A percentile compares a stretch with the other conserved stretches of the same genome.
These are phyloP conservation scores for Pistacia integerrima DNA, from an alignment of 345 rosid genomes.

Conservation along the genomic window DNA sequence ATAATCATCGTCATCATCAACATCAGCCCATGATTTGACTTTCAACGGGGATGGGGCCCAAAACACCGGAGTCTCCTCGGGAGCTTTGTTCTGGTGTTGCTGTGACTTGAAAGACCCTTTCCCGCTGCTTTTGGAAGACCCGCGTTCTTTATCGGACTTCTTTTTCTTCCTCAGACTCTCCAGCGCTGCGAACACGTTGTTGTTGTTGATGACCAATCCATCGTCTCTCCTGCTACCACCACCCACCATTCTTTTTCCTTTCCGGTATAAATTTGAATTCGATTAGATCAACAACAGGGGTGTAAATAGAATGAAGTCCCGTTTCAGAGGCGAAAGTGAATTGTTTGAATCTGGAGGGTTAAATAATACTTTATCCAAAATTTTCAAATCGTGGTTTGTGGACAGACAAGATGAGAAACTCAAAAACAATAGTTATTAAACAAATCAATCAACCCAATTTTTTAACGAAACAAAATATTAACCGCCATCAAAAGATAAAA, in stretches of 20 bases:
- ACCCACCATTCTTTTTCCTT: slow-evolving; percentile 37
- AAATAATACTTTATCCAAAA: neutral
- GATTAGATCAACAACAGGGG: neutral
- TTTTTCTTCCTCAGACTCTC: slow-evolving; percentile 60
- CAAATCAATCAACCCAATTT: neutral
- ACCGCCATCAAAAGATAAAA: neutral
- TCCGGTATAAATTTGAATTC: neutral
- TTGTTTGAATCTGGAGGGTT: neutral
- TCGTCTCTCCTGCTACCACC: slow-evolving; percentile 58
- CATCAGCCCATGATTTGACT: slow-evolving; percentile 61
- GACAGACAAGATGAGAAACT: neutral
- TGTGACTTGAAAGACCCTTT: slow-evolving; percentile 38
- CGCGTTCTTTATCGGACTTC: slow-evolving; percentile 43
- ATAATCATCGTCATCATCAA: slow-evolving; percentile 55
- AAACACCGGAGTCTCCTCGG: slow-evolving; percentile 49
- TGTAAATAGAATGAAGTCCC: neutral
- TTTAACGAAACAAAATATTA: neutral
- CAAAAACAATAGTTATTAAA: too few relatives aligned
- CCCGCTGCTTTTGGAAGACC: slow-evolving; percentile 30
- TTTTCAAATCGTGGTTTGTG: slow-evolving; percentile 2
- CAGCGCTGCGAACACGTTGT: slow-evolving; percentile 63
- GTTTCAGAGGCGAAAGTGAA: neutral
- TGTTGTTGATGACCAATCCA: slow-evolving; percentile 53
- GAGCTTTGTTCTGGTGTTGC: slow-evolving; percentile 33
- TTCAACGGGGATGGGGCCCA: slow-evolving; percentile 57